Evolutionary conservation across 2,329 filamentous ascomycete genomes (phyloP).

Genomic region (Grosmannia huntii): DNA sequence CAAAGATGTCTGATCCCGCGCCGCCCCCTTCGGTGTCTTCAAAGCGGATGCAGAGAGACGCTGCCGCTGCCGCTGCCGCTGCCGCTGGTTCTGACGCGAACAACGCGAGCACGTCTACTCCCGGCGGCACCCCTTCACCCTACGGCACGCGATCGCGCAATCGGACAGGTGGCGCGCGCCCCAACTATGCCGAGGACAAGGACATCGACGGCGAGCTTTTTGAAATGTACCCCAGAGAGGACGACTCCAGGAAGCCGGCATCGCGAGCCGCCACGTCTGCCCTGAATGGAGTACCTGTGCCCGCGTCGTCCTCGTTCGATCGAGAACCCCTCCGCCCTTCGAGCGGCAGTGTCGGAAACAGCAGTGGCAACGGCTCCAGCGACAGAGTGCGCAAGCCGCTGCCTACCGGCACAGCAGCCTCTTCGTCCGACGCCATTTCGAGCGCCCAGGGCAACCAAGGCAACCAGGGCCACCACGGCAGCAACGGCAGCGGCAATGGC

Average conservation of each 20-base stretch:
- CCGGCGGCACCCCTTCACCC: slow-evolving; percentile 41
- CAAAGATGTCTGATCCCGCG: slow-evolving; percentile 19
- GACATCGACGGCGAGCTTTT: slow-evolving; percentile 80
- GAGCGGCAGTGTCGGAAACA: background rate
- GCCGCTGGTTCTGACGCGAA: background rate
- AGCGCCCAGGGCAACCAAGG: slow-evolving; percentile 14
- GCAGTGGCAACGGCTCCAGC: slow-evolving; percentile 1
- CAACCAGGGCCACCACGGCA: slow-evolving; percentile 13
- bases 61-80: background rate
- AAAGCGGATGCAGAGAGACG: slow-evolving; percentile 32
- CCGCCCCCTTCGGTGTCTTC: slow-evolving; percentile 21
- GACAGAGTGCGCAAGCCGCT: slow-evolving; percentile 11
- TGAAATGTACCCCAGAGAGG: slow-evolving; percentile 50
- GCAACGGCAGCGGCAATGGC: background rate
- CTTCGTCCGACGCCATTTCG: slow-evolving; percentile 12
- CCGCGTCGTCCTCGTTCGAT: slow-evolving; percentile 5
- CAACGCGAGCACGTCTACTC: slow-evolving; percentile 1
- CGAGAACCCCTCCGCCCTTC: slow-evolving; percentile 8
- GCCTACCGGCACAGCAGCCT: slow-evolving; percentile 11
- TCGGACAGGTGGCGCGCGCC: slow-evolving; percentile 63
- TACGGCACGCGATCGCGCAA: slow-evolving; percentile 95
- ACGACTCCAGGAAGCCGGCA: slow-evolving; percentile 43
- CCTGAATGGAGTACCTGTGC: background rate
- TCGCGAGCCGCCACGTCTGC: slow-evolving; percentile 15
- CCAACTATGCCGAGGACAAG: slow-evolving; percentile 91